A percentile compares a stretch with the other conserved stretches of the same genome.
Conservation (phyloP, 1,284 basidiomycete genomes). For the Pseudozyma thailandica region DNA sequence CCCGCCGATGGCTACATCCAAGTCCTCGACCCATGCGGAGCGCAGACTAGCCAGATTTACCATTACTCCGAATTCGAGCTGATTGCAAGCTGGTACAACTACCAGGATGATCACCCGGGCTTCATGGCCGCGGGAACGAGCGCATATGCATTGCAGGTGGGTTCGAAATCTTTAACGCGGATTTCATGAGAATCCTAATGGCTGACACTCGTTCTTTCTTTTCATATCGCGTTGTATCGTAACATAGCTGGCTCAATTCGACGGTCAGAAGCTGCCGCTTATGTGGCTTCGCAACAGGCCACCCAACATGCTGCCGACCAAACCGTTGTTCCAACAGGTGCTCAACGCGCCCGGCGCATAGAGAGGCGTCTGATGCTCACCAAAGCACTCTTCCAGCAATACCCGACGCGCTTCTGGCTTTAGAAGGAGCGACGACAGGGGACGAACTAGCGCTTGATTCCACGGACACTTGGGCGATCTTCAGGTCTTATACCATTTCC, state of each 20-base stretch:
- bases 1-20: slow-evolving; percentile 60
- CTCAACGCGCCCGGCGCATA: slow-evolving; percentile 39
- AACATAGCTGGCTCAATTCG: slow-evolving; percentile 47
- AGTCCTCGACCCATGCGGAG: slow-evolving; percentile 58
- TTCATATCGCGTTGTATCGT: too few relatives aligned
- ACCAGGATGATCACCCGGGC: slow-evolving; percentile 49
- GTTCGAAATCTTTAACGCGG: too few relatives aligned
- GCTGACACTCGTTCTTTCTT: too few relatives aligned
- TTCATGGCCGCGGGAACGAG: slow-evolving; percentile 36
- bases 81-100: slow-evolving; percentile 57
- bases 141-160: slow-evolving; percentile 55
- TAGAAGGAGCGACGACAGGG: too few relatives aligned
- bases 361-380: background rate
- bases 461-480: too few relatives aligned
- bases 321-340: slow-evolving; percentile 56
- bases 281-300: slow-evolving; percentile 57
- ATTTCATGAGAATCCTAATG: too few relatives aligned
- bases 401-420: too few relatives aligned
- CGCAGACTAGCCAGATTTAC: slow-evolving; percentile 46
- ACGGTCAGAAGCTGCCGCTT: slow-evolving; percentile 48
- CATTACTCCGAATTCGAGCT: slow-evolving; percentile 57
- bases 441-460: too few relatives aligned
- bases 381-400: too few relatives aligned
- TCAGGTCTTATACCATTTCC: too few relatives aligned
- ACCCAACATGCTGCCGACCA: slow-evolving; percentile 63